These are phyloP conservation scores for Logfia minima DNA, from an alignment of 129 eudicot species.

Conservation along the genomic window DNA sequence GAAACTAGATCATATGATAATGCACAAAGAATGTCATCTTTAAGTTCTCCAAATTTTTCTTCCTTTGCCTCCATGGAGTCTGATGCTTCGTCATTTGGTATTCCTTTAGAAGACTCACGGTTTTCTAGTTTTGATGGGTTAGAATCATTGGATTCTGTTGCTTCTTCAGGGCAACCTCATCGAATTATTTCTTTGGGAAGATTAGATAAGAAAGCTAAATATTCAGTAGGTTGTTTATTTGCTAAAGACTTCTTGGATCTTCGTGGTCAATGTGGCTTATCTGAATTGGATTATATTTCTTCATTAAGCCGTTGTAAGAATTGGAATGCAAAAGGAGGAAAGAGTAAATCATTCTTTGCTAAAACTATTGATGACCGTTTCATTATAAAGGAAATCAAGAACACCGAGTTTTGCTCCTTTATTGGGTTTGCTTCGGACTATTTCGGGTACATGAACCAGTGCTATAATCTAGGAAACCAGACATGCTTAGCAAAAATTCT, in stretches of 20 bases:
- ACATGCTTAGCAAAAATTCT: slow-evolving; percentile 95
- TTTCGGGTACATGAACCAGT: slow-evolving; percentile 70
- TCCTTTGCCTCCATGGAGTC: slow-evolving; percentile 50
- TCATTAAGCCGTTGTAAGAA: slow-evolving; percentile 80
- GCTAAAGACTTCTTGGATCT: slow-evolving; percentile 66
- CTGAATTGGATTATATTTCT: slow-evolving; percentile 77
- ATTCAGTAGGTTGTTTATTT: slow-evolving; percentile 65
- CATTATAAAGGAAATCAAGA: slow-evolving; percentile 83
- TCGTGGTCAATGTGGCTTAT: slow-evolving; percentile 69
- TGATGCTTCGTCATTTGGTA: slow-evolving; percentile 39
- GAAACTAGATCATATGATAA: slow-evolving; percentile 33
- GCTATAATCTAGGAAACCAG: slow-evolving; percentile 66
- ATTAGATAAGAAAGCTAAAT: slow-evolving; percentile 49
- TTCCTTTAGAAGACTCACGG: slow-evolving; percentile 46
- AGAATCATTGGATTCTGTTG: slow-evolving; percentile 50
- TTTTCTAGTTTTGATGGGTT: slow-evolving; percentile 54
- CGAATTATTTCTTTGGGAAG: slow-evolving; percentile 70
- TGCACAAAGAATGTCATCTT: slow-evolving; percentile 36
- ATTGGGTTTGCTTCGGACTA: slow-evolving; percentile 69
- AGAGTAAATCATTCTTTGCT: slow-evolving; percentile 85
- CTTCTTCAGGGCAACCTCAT: slow-evolving; percentile 47
- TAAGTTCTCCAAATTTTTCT: slow-evolving; percentile 42
- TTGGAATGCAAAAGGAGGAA: slow-evolving; percentile 98
- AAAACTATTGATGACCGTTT: slow-evolving; percentile 87
- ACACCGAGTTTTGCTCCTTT: slow-evolving; percentile 75